Evolutionary conservation across 2,329 filamentous ascomycete species (phyloP).

Genomic region (Botryotinia convoluta): DNA sequence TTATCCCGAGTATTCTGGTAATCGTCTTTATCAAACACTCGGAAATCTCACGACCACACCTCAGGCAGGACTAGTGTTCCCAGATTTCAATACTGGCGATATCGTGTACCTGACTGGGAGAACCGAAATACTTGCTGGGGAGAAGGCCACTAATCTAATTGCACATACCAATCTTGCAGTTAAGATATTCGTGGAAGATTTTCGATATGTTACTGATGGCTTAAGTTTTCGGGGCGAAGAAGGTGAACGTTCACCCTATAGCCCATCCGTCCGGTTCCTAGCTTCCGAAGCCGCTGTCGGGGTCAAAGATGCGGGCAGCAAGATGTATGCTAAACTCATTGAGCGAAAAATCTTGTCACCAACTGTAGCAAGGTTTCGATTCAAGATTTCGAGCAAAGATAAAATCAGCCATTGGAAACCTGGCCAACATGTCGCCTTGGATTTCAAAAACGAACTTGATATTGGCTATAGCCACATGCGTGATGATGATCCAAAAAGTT

Average conservation of each 20-base stretch:
- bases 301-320: slow-evolving; percentile 20
- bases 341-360: slow-evolving; percentile 61
- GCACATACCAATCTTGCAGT: slow-evolving; percentile 71
- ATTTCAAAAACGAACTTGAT: slow-evolving; percentile 67
- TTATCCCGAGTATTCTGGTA: slow-evolving; percentile 82
- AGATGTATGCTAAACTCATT: slow-evolving; percentile 52
- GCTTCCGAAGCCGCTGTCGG: slow-evolving; percentile 50
- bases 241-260: slow-evolving; percentile 70
- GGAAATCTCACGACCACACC: slow-evolving; percentile 72
- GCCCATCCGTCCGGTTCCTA: slow-evolving; percentile 68
- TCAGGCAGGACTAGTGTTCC: slow-evolving; percentile 66
- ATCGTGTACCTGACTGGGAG: slow-evolving; percentile 70
- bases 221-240: slow-evolving; percentile 64
- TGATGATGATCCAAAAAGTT: slow-evolving; percentile 71
- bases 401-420: slow-evolving; percentile 52
- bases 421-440: slow-evolving; percentile 76
- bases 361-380: slow-evolving; percentile 63
- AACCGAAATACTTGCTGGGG: slow-evolving; percentile 63
- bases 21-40: slow-evolving; percentile 78
- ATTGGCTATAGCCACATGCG: slow-evolving; percentile 80
- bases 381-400: slow-evolving; percentile 45
- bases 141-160: slow-evolving; percentile 60
- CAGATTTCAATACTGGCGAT: slow-evolving; percentile 70
- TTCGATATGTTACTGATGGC: slow-evolving; percentile 60
- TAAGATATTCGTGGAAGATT: slow-evolving; percentile 59